Percentiles rank a stretch among this genome's conserved stretches.
Conservation (phyloP, 2,329 filamentous ascomycete species). For the Phialocephala sp. region DNA sequence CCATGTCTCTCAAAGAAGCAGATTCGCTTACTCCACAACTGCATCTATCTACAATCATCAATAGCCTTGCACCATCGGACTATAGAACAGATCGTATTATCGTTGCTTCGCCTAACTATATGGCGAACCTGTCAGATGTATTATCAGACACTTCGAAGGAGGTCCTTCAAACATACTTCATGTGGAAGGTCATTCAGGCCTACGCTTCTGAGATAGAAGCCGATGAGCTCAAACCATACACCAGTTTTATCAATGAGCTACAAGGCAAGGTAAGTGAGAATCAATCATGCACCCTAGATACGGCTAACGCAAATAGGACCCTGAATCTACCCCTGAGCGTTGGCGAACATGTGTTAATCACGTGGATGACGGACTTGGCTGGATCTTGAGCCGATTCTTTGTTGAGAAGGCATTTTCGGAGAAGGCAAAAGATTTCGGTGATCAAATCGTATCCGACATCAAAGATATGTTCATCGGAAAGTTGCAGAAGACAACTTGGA, state of each 20-base stretch:
- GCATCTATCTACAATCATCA: constrained; percentile 57
- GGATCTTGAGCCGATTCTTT: constrained; percentile 75
- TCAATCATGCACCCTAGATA: not conserved
- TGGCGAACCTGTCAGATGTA: constrained; percentile 62
- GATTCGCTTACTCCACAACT: constrained; percentile 61
- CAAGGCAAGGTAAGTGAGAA: constrained; percentile 53
- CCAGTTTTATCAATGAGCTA: constrained; percentile 64
- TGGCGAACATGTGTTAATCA: constrained; percentile 69
- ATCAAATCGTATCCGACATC: constrained; percentile 73
- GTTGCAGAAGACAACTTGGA: constrained; percentile 65
- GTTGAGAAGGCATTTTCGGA: constrained; percentile 71
- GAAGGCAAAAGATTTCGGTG: constrained; percentile 68
- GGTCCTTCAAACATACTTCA: constrained; percentile 64
- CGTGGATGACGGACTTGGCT: constrained; percentile 64
- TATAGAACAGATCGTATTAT: constrained; percentile 60
- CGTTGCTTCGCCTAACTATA: constrained; percentile 63
- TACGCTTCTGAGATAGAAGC: constrained; percentile 62
- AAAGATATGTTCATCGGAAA: constrained; percentile 69
- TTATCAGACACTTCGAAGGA: constrained; percentile 59
- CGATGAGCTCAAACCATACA: constrained; percentile 63
- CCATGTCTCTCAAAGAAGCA: constrained; percentile 61
- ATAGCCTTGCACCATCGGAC: constrained; percentile 55
- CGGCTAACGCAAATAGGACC: constrained; percentile 49
- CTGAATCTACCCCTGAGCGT: constrained; percentile 65
- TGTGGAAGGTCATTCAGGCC: constrained; percentile 65